Evolutionary conservation across 176 grass and related monocot genomes (phyloP).

Genomic region (Oryza glaberrima): DNA sequence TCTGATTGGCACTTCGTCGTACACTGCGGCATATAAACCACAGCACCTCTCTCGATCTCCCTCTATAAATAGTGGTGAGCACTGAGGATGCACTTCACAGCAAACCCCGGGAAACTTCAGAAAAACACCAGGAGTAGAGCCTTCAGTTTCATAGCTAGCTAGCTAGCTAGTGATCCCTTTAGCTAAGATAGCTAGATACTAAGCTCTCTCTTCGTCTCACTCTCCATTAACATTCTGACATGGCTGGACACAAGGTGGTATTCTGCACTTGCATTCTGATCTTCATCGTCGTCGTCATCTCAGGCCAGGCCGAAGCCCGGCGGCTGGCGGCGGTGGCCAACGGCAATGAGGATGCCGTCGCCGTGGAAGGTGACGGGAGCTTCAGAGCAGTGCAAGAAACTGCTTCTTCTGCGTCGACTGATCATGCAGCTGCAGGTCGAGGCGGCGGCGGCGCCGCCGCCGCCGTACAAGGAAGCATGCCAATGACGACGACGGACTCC

Average conservation of each 20-base stretch:
- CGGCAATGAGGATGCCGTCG: background rate
- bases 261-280: slow-evolving; percentile 44
- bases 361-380: background rate
- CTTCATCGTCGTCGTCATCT: slow-evolving; percentile 36
- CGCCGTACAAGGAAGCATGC: background rate
- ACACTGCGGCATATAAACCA: background rate
- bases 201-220: background rate
- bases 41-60: slow-evolving; percentile 7
- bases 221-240: slow-evolving; percentile 7
- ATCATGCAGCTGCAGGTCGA: background rate
- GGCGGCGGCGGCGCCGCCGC: background rate
- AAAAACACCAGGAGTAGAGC: background rate
- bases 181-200: background rate
- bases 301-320: slow-evolving; percentile 50
- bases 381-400: slow-evolving; percentile 21
- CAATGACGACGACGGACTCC: slow-evolving; percentile 37
- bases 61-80: slow-evolving; percentile 31
- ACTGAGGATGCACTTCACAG: background rate
- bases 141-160: background rate
- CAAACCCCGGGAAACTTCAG: slow-evolving; percentile 12
- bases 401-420: background rate
- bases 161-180: slow-evolving; percentile 6
- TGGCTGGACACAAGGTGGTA: slow-evolving; percentile 42
- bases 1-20: background rate
- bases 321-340: background rate